These are phyloP conservation scores for Apiospora sp. DNA, from an alignment of 2,329 filamentous ascomycete species.

Conservation along the genomic window DNA sequence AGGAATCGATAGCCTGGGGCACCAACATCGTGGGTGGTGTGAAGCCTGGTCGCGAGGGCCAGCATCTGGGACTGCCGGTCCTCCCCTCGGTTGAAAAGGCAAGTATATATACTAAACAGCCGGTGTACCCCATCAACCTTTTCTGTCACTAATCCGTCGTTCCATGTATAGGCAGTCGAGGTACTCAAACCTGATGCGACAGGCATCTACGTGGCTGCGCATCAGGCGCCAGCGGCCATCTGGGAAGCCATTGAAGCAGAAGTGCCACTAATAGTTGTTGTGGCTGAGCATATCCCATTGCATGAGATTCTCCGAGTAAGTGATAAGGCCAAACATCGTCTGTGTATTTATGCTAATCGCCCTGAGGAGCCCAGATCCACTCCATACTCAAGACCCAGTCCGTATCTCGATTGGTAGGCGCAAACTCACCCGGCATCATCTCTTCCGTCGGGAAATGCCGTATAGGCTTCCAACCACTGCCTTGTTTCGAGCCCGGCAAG, in stretches of 20 bases:
- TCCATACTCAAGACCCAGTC: slow-evolving; percentile 74
- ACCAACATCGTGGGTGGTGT: slow-evolving; percentile 84
- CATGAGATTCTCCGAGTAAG: slow-evolving; percentile 74
- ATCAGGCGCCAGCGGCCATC: slow-evolving; percentile 75
- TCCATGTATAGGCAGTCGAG: slow-evolving; percentile 66
- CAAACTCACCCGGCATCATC: slow-evolving; percentile 79
- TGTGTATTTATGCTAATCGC: slow-evolving; percentile 19
- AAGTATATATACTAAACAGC: slow-evolving; percentile 27
- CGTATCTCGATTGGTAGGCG: slow-evolving; percentile 73
- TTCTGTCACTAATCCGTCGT: not conserved
- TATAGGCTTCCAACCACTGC: slow-evolving; percentile 74
- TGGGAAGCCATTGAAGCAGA: slow-evolving; percentile 82
- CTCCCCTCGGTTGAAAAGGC: slow-evolving; percentile 71
- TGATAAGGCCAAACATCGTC: not conserved
- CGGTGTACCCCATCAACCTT: not conserved
- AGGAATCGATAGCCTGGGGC: slow-evolving; percentile 79
- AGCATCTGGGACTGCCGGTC: slow-evolving; percentile 77
- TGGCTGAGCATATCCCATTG: slow-evolving; percentile 78
- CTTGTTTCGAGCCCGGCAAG: slow-evolving; percentile 73
- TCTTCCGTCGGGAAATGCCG: slow-evolving; percentile 71
- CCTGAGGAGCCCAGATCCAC: slow-evolving; percentile 60
- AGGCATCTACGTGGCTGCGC: slow-evolving; percentile 81
- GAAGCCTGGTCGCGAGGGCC: slow-evolving; percentile 72
- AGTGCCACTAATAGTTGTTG: slow-evolving; percentile 77
- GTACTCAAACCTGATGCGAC: slow-evolving; percentile 78